These are phyloP conservation scores for Linderina pennispora DNA, from an alignment of 192 early-diverging fungal genomes.

Conservation along the genomic window DNA sequence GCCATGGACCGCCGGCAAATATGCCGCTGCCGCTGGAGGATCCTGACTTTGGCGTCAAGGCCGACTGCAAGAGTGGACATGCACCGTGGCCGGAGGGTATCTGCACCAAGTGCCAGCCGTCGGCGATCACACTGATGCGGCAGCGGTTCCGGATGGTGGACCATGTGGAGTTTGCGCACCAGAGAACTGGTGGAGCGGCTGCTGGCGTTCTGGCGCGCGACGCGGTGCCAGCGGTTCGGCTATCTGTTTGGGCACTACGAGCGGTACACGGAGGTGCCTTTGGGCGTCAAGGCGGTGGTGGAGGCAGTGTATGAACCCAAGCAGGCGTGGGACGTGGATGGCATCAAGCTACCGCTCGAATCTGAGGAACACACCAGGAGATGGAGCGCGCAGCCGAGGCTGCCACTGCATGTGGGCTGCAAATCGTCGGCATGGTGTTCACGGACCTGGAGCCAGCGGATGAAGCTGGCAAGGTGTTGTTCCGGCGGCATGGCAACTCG, in stretches of 20 bases:
- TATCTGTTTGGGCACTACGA: conserved; percentile 91
- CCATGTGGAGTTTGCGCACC: conserved; percentile 91
- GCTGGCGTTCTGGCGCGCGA: conserved; percentile 78
- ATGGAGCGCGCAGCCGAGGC: conserved; percentile 49
- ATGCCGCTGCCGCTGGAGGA: conserved; percentile 83
- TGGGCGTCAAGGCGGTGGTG: conserved; percentile 95
- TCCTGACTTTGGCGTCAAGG: conserved; percentile 69
- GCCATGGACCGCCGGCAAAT: conserved; percentile 36
- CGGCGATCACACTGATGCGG: conserved; percentile 79
- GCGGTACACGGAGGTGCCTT: conserved; percentile 81
- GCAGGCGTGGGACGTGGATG: conserved; percentile 74
- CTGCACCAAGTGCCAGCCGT: conserved; percentile 97
- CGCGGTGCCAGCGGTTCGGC: conserved; percentile 89
- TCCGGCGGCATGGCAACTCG: conserved; percentile 86
- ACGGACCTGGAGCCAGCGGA: conserved; percentile 88
- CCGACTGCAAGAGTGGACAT: conserved; percentile 74
- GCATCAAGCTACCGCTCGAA: conserved; percentile 53
- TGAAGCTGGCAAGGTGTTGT: conserved; percentile 72
- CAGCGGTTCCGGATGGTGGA: conserved; percentile 95
- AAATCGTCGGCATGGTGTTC: conserved; percentile 83
- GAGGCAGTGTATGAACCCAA: conserved; percentile 91
- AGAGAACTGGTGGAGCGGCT: conserved; percentile 74
- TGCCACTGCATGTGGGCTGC: conserved; percentile 62
- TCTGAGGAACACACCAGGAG: conserved; percentile 53
- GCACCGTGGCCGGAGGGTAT: conserved; percentile 90